Percentiles rank a stretch among this genome's conserved stretches.
Evolutionary conservation across 495 filamentous ascomycete genomes (phyloP).

Genomic region (Penicillium coffeae): DNA sequence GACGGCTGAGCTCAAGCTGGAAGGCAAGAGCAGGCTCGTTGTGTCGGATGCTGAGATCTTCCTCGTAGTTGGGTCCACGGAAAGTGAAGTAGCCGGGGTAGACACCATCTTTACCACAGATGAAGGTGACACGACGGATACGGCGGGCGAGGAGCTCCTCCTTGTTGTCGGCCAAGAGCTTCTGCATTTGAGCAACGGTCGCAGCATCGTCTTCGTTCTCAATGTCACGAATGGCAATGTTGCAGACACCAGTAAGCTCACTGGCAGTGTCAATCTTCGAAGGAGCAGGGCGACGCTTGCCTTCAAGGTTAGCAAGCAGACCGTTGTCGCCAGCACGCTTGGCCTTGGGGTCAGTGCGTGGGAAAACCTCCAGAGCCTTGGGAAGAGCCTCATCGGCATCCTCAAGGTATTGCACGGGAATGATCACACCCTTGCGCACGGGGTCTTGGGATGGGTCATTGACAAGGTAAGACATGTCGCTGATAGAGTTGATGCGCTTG

Average conservation of each 20-base stretch:
- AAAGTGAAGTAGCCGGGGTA: slow-evolving; percentile 98
- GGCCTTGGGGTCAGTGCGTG: slow-evolving; percentile 45
- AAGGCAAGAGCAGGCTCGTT: slow-evolving; percentile 94
- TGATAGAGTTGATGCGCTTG: slow-evolving; percentile 86
- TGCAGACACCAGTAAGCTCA: slow-evolving; percentile 85
- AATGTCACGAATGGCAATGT: slow-evolving; percentile 85
- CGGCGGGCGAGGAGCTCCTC: slow-evolving; percentile 75
- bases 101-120: slow-evolving; percentile 90
- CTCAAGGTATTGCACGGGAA: slow-evolving; percentile 88
- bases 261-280: slow-evolving; percentile 52
- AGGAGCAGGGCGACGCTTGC: slow-evolving; percentile 60
- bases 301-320: slow-evolving; percentile 67
- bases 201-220: slow-evolving; percentile 84
- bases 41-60: slow-evolving; percentile 95
- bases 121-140: slow-evolving; percentile 88
- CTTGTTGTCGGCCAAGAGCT: slow-evolving; percentile 75
- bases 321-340: slow-evolving; percentile 41
- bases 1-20: slow-evolving; percentile 90
- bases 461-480: slow-evolving; percentile 87
- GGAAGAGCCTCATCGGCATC: slow-evolving; percentile 82
- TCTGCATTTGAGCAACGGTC: slow-evolving; percentile 67
- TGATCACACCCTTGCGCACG: slow-evolving; percentile 86
- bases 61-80: slow-evolving; percentile 82
- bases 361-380: slow-evolving; percentile 80
- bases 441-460: slow-evolving; percentile 66